Base-by-base conservation (phyloP, 768 basidiomycete species). In the Auricularia heimuer region DNA sequence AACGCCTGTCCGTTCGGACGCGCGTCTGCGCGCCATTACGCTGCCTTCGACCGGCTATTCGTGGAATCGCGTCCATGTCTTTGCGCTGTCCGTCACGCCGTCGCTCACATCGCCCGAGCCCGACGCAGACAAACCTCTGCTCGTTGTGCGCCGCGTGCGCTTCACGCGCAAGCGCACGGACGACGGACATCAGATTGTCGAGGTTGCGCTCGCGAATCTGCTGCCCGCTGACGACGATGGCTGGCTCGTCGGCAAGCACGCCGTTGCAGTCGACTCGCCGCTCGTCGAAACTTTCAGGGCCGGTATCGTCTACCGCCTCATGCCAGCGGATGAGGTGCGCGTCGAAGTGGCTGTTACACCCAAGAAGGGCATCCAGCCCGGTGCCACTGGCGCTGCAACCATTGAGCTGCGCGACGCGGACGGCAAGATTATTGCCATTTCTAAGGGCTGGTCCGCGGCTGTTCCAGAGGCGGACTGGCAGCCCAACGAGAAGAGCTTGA, bases 191-290 rank as follows among this genome's bases (percentile, higher is more conserved):
- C 83, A 84, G 67, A 77, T 76, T 0, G 78, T 85, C 0, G 80
- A 82, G 54, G 77, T 85, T 47, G 83, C 81, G 0, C 67, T 85
- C 12, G 78, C 79, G 29, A 85, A 85, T 67, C 72, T 83, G 11
- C 73, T 82, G 8, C 79, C 83, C 0, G 72, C 73, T 2, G 73
- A 61, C 42, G 62, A 65, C 2, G 66, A 68, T 37, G 73, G 76
- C 0, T 77, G 80, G 2, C 39, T 80, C 29, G 66, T 65, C 54
- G 62, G 61, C 10, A 33, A 37, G 16, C 65, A 69, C 56, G 67
- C 65, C n/a, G 66, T 73, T 7, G 35, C 63, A 3, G 35, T 73
- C 6, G 36, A 42, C n/a, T 67, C 68, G 24, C 33, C 42, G 45
- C 62, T 56, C 0, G 70, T 85, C 16, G 72, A 69, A 18, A 86